These are phyloP conservation scores for Bipolaris cookei DNA, from an alignment of 2,329 filamentous ascomycete genomes.

Conservation along the genomic window DNA sequence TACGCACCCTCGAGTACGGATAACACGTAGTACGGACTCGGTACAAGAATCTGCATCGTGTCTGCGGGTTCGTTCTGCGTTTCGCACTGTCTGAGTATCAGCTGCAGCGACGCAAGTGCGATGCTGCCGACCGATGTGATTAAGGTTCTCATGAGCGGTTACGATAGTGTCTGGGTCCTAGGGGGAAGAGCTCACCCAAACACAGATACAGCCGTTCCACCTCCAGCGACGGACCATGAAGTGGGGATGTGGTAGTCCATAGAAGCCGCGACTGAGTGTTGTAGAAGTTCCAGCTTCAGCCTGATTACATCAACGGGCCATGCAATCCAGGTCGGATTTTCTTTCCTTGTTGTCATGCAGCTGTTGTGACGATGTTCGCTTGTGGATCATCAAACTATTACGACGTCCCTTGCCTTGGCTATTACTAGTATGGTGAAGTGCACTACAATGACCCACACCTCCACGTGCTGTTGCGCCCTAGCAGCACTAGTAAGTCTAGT, in stretches of 20 bases:
- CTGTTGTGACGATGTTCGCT: conserved; percentile 25
- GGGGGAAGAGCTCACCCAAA: neutral
- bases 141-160: neutral
- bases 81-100: neutral
- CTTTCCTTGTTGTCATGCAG: conserved; percentile 33
- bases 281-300: conserved; percentile 26
- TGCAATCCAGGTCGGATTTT: conserved; percentile 32
- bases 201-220: neutral
- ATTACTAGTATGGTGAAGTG: conserved; percentile 36
- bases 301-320: conserved; percentile 31
- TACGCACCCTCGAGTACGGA: neutral
- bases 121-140: neutral
- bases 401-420: conserved; percentile 16
- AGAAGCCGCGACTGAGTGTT: conserved; percentile 3
- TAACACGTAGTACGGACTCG: neutral
- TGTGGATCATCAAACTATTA: conserved; percentile 33
- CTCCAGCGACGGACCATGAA: neutral
- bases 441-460: conserved; percentile 39
- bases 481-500: conserved; percentile 23
- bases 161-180: neutral
- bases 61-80: neutral
- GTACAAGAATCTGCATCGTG: neutral
- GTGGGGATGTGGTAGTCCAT: neutral
- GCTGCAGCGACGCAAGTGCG: neutral
- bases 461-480: conserved; percentile 28